Evolutionary conservation across 106 monocot species (phyloP).

Genomic region (Dendrobium officinale): DNA sequence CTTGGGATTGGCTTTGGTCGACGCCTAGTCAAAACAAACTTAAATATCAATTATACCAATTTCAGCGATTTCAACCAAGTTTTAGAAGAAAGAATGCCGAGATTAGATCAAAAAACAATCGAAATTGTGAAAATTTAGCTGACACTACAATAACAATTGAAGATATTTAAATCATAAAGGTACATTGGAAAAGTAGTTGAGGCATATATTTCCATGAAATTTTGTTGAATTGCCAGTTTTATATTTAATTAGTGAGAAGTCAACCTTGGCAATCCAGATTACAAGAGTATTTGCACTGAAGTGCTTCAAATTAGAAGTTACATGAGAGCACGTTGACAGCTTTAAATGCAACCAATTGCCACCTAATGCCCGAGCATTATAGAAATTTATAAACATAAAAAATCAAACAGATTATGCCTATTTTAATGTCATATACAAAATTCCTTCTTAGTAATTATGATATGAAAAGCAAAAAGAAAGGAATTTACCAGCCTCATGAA

Average conservation of each 20-base stretch:
- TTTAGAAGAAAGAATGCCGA: no score
- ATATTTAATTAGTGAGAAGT: no score
- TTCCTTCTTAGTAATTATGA: background rate
- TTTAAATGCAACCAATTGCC: background rate
- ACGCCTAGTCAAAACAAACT: background rate
- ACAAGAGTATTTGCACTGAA: background rate
- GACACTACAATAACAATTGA: no score
- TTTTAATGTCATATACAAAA: background rate
- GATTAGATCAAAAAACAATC: no score
- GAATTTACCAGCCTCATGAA: constrained; percentile 65
- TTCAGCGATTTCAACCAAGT: background rate
- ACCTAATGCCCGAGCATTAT: background rate
- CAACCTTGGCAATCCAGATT: background rate
- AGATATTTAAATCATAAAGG: background rate
- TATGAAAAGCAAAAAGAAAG: background rate
- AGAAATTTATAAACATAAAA: background rate
- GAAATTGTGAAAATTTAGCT: no score
- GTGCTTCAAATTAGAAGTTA: background rate
- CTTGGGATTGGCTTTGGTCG: no score
- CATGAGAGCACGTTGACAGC: background rate
- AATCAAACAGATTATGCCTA: background rate
- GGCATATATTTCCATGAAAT: no score
- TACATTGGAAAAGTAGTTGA: background rate
- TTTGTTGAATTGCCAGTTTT: no score
- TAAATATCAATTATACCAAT: background rate